A percentile compares a stretch with the other conserved stretches of the same genome.
Evolutionary conservation across 805 yeast genomes (phyloP).

Genomic region (Wickerhamiella kurtzmanii): DNA sequence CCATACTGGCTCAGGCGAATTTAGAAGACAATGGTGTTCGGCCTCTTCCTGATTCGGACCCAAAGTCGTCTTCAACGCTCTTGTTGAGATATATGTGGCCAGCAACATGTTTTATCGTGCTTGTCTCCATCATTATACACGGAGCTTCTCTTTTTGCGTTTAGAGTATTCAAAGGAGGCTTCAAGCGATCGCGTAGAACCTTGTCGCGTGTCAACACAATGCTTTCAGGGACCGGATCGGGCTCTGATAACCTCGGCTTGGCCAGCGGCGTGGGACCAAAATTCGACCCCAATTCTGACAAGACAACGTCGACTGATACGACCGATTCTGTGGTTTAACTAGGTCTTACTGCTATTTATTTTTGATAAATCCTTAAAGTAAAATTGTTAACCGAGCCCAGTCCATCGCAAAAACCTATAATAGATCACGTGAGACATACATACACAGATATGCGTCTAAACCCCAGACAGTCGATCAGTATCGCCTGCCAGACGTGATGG

Average conservation of each 20-base stretch:
- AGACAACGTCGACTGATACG: too few species aligned
- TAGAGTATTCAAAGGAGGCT: constrained; percentile 12
- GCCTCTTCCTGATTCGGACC: not conserved
- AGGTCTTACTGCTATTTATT: too few species aligned
- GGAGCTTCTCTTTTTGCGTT: constrained; percentile 76
- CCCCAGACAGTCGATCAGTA: not conserved
- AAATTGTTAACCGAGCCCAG: too few species aligned
- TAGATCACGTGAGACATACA: too few species aligned
- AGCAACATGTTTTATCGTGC: constrained; percentile 59
- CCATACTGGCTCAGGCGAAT: constrained; percentile 30
- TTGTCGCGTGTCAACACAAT: not conserved
- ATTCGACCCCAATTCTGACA: not conserved
- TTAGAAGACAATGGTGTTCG: constrained; percentile 22
- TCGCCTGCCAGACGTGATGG: constrained; percentile 5
- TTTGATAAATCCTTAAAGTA: too few species aligned
- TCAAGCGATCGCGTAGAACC: not conserved
- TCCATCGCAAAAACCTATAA: too few species aligned
- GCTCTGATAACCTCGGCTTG: not conserved
- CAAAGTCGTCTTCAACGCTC: constrained; percentile 21
- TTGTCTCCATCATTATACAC: constrained; percentile 74
- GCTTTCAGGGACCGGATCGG: not conserved
- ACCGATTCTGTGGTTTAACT: too few species aligned
- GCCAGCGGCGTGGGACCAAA: not conserved
- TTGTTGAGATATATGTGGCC: constrained; percentile 67
- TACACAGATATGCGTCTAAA: too few species aligned